Evolutionary conservation across 768 basidiomycete species (phyloP).

Genomic region (Obba rivulosa): DNA sequence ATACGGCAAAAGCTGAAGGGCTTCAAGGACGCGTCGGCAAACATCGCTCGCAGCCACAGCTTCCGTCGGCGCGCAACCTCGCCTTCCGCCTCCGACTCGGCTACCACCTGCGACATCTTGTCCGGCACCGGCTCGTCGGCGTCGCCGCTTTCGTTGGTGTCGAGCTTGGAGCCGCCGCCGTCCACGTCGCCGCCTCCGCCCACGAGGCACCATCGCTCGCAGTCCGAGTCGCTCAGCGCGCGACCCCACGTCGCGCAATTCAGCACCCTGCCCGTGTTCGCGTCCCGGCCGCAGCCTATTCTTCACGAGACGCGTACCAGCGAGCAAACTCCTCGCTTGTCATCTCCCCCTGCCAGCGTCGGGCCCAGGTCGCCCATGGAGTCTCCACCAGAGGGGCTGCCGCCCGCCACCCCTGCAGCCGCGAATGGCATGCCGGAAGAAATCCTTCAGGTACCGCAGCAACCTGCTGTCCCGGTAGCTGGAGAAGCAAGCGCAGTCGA

Average conservation of each 20-base stretch:
- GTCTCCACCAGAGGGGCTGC: too few species aligned
- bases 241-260: conserved; percentile 10
- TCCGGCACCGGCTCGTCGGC: conserved; percentile 1
- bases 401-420: too few species aligned
- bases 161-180: conserved; percentile 5
- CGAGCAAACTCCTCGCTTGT: too few species aligned
- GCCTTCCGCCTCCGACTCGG: not conserved
- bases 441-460: too few species aligned
- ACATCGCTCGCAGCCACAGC: conserved; percentile 11
- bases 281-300: not conserved
- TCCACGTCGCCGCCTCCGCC: conserved; percentile 1
- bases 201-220: conserved; percentile 15
- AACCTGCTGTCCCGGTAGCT: not conserved
- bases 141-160: not conserved
- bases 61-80: conserved; percentile 10
- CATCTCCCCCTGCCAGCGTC: too few species aligned
- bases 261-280: not conserved
- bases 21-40: conserved; percentile 13
- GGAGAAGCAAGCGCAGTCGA: conserved; percentile 23
- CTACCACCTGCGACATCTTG: not conserved
- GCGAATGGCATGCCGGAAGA: too few species aligned
- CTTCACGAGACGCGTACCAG: too few species aligned
- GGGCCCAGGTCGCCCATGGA: too few species aligned
- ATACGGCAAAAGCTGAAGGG: conserved; percentile 14
- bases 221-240: conserved; percentile 13